Conservation (phyloP, 2,329 filamentous ascomycete genomes). For the Ceratocystis diversiconidia region DNA sequence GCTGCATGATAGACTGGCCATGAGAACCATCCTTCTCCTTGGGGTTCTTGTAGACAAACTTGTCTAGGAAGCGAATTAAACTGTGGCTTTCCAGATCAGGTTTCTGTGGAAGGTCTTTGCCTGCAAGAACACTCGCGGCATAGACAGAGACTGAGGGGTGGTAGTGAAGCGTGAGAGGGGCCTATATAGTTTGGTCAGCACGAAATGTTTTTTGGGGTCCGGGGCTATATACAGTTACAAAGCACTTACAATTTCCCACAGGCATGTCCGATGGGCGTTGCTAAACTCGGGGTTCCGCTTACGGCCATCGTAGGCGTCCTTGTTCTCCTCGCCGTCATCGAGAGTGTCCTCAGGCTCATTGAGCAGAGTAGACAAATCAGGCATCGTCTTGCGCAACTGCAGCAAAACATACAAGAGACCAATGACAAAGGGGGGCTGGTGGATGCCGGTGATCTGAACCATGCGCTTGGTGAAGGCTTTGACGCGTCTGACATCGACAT, state of each 20-base stretch:
- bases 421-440: conserved; percentile 85
- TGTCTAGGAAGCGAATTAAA: conserved; percentile 88
- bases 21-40: conserved; percentile 55
- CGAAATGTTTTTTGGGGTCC: too few relatives aligned
- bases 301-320: conserved; percentile 58
- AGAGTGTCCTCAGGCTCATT: conserved; percentile 65
- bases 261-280: conserved; percentile 80
- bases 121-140: conserved; percentile 55
- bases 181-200: conserved; percentile 23
- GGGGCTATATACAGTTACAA: background rate
- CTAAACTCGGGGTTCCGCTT: conserved; percentile 87
- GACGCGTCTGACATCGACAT: conserved; percentile 78
- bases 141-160: conserved; percentile 87
- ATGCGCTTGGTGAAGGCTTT: conserved; percentile 94
- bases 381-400: conserved; percentile 66
- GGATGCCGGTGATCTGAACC: conserved; percentile 71
- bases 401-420: conserved; percentile 81
- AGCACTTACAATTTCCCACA: conserved; percentile 69
- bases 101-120: conserved; percentile 63
- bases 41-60: conserved; percentile 93
- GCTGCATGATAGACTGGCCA: conserved; percentile 93
- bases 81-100: conserved; percentile 83
- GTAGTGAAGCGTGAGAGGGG: conserved; percentile 66
- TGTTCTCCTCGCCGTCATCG: conserved; percentile 42
- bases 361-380: conserved; percentile 63